These are phyloP conservation scores for Xylariaceae sp. DNA, from an alignment of 2,329 filamentous ascomycete species.

Conservation along the genomic window DNA sequence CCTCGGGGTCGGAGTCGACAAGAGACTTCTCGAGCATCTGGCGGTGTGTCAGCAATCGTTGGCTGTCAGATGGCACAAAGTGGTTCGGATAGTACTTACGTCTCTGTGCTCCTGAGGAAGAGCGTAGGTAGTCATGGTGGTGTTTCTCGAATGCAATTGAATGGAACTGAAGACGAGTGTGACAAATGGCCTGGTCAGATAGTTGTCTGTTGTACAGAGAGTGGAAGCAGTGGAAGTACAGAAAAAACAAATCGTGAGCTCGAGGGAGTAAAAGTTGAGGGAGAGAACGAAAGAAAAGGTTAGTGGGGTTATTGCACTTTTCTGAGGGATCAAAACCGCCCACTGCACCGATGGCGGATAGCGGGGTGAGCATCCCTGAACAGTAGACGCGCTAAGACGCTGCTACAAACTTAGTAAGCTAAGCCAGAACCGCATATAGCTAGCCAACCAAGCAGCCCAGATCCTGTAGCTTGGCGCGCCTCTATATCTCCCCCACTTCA, in stretches of 20 bases:
- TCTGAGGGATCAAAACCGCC: too few relatives aligned
- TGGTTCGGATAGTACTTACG: slow-evolving; percentile 32
- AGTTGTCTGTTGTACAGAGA: background rate
- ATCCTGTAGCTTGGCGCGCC: too few relatives aligned
- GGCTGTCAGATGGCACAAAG: background rate
- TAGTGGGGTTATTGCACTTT: background rate
- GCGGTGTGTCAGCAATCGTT: slow-evolving; percentile 41
- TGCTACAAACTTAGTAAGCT: too few relatives aligned
- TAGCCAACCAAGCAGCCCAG: too few relatives aligned
- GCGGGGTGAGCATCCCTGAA: too few relatives aligned
- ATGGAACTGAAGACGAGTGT: background rate
- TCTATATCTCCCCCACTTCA: too few relatives aligned
- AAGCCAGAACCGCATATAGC: too few relatives aligned
- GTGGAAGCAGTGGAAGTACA: background rate
- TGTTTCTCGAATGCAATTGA: background rate
- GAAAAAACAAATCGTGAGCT: background rate
- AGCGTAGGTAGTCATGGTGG: slow-evolving; percentile 44
- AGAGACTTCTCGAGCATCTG: slow-evolving; percentile 97
- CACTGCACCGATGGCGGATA: slow-evolving; percentile 1
- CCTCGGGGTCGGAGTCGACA: slow-evolving; percentile 88
- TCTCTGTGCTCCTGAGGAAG: slow-evolving; percentile 46
- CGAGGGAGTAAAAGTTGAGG: background rate
- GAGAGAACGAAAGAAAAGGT: slow-evolving; percentile 7
- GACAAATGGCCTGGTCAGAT: too few relatives aligned
- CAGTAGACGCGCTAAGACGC: too few relatives aligned